Evolutionary conservation across 768 basidiomycete species (phyloP).

Genomic region (Wakefieldia striispora): DNA sequence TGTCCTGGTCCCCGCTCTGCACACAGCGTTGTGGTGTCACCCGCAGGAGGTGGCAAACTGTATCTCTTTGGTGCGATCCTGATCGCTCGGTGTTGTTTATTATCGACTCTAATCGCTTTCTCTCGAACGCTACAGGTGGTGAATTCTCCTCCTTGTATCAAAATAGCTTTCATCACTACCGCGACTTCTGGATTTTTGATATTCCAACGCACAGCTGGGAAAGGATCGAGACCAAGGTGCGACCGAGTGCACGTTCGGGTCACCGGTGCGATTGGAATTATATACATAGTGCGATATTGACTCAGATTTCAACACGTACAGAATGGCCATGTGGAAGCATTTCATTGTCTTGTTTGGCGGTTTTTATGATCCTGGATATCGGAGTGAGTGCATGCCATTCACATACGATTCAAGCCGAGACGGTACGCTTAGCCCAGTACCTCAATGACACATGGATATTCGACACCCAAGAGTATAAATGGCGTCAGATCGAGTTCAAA

Average conservation of each 20-base stretch:
- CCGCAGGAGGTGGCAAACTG: slow-evolving; percentile 81
- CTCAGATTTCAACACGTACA: slow-evolving; percentile 23
- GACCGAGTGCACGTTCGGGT: slow-evolving; percentile 79
- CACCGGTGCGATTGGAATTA: slow-evolving; percentile 50
- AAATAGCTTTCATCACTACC: slow-evolving; percentile 83
- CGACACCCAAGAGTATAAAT: slow-evolving; percentile 82
- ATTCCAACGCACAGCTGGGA: slow-evolving; percentile 81
- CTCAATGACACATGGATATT: slow-evolving; percentile 85
- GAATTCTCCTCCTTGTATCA: slow-evolving; percentile 86
- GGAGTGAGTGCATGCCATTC: slow-evolving; percentile 43
- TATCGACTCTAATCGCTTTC: background rate
- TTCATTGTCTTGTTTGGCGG: slow-evolving; percentile 85
- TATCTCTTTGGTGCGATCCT: slow-evolving; percentile 66
- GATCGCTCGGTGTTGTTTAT: background rate
- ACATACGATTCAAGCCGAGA: background rate
- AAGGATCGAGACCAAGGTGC: slow-evolving; percentile 79
- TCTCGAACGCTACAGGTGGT: slow-evolving; percentile 47
- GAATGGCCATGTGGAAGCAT: slow-evolving; percentile 91
- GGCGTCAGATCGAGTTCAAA: slow-evolving; percentile 74
- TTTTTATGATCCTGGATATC: slow-evolving; percentile 84
- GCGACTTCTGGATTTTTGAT: slow-evolving; percentile 88
- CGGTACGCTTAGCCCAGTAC: slow-evolving; percentile 57
- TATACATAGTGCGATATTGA: background rate
- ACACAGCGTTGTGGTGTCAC: slow-evolving; percentile 74
- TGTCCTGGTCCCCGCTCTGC: slow-evolving; percentile 88